Evolutionary conservation across 1,139 yeast species (phyloP), one percentile per base, ranked within the genome.

Genomic region (Scheffersomyces parashehatae): DNA sequence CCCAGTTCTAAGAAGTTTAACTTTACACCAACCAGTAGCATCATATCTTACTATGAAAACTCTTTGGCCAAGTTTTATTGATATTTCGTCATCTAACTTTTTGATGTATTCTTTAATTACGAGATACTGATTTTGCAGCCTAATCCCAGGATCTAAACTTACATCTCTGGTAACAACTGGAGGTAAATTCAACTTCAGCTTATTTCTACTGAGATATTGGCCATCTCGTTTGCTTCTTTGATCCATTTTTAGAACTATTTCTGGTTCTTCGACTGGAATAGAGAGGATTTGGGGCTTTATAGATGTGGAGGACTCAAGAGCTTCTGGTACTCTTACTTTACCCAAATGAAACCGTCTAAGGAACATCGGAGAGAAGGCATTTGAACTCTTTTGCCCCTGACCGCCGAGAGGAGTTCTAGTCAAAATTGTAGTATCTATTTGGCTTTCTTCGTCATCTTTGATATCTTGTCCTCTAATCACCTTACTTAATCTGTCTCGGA

Each of bases 1-100:
- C 3, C 40, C 46, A 35, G 33, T 39, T 37, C 30, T 26, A 15
- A 43, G 46, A 29, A 52, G 28, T 37, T 46, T 55, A 9, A 70
- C 64, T 28, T 58, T 55, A 46, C 75, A 69, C 79, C 79, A 73
- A 2, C 74, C 75, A 44, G 72, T 77, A 10, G 65, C 51, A 47
- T 64, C 68, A n/a, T 54, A 56, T 29, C 60, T 58, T 15, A 62
- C 41, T 1, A 70, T 44, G 5, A 48, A 40, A 3, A 68, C 71
- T 28, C 55, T 48, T 34, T 73, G 74, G 1, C 76, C 76, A 5
- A 59, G 46, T 2, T 50, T 44, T 2, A 73, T 52, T 3, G 66
- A 53, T 5, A 73, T 40, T 49, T 73, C 79, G 47, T 73, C 78
- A 10, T 53, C 51, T 24, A 70, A 56, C 10, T 55, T 51, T 43